Evolutionary conservation across 306 rosid genomes (phyloP), one percentile per base, ranked within the genome.

Genomic region (Castanospermum australe): DNA sequence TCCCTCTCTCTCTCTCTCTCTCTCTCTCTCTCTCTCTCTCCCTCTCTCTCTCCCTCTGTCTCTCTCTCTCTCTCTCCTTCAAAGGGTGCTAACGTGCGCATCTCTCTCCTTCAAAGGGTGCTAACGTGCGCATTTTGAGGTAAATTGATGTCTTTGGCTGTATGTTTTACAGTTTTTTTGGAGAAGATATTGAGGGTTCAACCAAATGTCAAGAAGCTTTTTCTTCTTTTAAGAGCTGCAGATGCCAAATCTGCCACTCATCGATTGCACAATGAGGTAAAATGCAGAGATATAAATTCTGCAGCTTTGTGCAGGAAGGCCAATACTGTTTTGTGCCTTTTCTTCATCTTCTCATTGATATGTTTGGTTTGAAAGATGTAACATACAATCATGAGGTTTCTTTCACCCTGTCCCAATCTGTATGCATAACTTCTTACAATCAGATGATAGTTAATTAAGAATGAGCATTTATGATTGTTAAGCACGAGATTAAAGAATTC

Each of bases 161-260:
- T 61, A 36, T 74, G 42, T 41, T 62, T 25, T 55, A 57, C 85
- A 94, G 97, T 94, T 84, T 79, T 94, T 55, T 67, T 87, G 81
- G 98, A 94, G 90, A 94, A 94, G 84, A 73, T 92, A 47, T 81
- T 94, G 62, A 87, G 98, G 72, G 86, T 84, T 80, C 96, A 94
- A 83, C 96, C 97, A 18, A 87, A 92, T 38, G 92, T 92, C 74
- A 90, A 90, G 82, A 90, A 87, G 81, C 78, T 94, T 64, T 94
- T 78, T 85, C 92, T 94, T 64, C 97, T 94, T 60, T 55, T 94
- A 75, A 79, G 97, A 73, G 93, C 90, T 2, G 7, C 76, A 0
- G 97, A 94, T 85, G 65, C 67, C 9, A 84, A 85, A 56, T 67
- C 89, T 42, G 94, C 96, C 47, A 45, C 55, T 20, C 76, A 81